Conservation (phyloP, 139 green algal species). For the Monoraphidium neglectum region DNA sequence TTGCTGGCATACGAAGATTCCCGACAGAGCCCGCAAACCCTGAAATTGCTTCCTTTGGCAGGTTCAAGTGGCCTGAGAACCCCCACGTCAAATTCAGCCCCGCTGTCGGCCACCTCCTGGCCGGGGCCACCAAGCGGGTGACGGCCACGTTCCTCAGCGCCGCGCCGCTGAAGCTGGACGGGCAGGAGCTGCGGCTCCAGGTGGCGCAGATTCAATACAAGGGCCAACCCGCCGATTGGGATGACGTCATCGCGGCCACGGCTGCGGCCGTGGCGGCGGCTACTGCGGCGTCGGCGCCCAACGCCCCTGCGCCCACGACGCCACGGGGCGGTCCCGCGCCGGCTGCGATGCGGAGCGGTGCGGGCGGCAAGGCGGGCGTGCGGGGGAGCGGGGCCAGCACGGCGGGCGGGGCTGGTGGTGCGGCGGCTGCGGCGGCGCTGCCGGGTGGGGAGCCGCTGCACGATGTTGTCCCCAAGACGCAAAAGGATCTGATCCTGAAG, state of each 20-base stretch:
- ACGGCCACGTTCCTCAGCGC: conserved; percentile 54
- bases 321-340: too few species aligned
- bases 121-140: conserved; percentile 58
- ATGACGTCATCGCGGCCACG: conserved; percentile 36
- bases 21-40: conserved; percentile 8
- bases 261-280: neutral
- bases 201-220: conserved; percentile 31
- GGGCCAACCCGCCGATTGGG: conserved; percentile 53
- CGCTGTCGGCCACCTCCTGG: conserved; percentile 63
- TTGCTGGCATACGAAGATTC: conserved; percentile 25
- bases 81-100: conserved; percentile 61
- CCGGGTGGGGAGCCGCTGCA: conserved; percentile 35
- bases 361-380: too few species aligned
- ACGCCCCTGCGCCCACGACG: too few species aligned
- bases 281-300: too few species aligned
- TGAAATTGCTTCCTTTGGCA: too few species aligned
- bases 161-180: conserved; percentile 49
- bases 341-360: too few species aligned
- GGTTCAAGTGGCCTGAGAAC: conserved; percentile 61
- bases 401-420: too few species aligned
- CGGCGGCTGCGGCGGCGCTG: conserved; percentile 2
- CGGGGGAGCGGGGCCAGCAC: too few species aligned
- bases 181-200: conserved; percentile 36
- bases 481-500: conserved; percentile 45
- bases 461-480: conserved; percentile 41